Percentiles rank a stretch among this genome's conserved stretches.
Conservation (phyloP, 1,284 basidiomycete species). For the Cerioporus squamosus region DNA sequence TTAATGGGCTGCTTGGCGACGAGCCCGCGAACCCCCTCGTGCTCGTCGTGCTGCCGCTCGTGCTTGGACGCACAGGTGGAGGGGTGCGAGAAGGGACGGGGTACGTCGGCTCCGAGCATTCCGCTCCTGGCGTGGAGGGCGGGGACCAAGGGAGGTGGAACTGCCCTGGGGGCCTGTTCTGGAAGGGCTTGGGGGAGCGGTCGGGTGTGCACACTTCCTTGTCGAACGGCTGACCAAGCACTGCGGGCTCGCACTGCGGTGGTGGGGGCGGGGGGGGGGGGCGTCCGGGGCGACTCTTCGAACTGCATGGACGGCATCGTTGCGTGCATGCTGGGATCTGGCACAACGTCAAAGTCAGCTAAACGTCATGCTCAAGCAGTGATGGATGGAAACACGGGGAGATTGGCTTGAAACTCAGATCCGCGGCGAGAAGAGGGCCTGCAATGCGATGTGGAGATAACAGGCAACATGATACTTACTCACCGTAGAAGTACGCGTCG, state of each 20-base stretch:
- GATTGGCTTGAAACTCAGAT: neutral
- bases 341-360: constrained; percentile 4
- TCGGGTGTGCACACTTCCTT: constrained; percentile 29
- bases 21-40: neutral
- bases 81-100: neutral
- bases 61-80: neutral
- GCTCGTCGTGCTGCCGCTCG: constrained; percentile 2
- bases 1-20: constrained; percentile 8
- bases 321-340: constrained; percentile 29
- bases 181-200: constrained; percentile 38
- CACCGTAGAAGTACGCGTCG: constrained; percentile 54
- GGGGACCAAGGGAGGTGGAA: constrained; percentile 38
- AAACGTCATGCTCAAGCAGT: constrained; percentile 5
- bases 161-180: constrained; percentile 35
- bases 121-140: constrained; percentile 30
- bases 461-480: constrained; percentile 33
- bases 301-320: constrained; percentile 11
- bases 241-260: constrained; percentile 11
- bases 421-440: neutral
- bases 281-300: constrained; percentile 16
- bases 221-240: constrained; percentile 5
- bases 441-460: neutral
- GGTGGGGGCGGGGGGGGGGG: constrained; percentile 12
- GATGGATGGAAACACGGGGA: neutral
- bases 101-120: neutral